Evolutionary conservation across 371 early-diverging fungal species (phyloP).

Genomic region (Mortierella polycephala): DNA sequence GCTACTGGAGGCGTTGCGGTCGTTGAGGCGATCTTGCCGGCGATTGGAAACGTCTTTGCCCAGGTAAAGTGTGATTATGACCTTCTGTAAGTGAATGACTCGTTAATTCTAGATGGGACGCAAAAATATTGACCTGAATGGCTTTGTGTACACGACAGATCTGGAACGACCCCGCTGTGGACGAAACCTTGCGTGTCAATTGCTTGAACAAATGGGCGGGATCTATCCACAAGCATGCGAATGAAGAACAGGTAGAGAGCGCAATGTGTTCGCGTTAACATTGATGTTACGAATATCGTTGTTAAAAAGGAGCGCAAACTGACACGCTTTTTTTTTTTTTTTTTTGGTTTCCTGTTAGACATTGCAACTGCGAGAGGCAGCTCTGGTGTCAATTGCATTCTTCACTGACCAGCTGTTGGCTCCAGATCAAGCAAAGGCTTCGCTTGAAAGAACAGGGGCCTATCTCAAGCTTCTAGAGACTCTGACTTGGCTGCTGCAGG

Average conservation of each 20-base stretch:
- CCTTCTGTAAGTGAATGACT: neutral
- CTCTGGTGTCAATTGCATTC: slow-evolving; percentile 60
- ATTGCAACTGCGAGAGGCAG: slow-evolving; percentile 68
- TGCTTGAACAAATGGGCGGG: slow-evolving; percentile 62
- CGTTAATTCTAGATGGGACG: neutral
- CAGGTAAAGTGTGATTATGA: slow-evolving; percentile 20
- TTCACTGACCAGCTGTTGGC: slow-evolving; percentile 58
- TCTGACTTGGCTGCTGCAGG: slow-evolving; percentile 61
- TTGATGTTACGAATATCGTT: too few species aligned
- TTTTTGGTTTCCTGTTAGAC: slow-evolving; percentile 48
- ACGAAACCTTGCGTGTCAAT: slow-evolving; percentile 35
- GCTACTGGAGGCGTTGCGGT: slow-evolving; percentile 51
- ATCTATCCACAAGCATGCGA: slow-evolving; percentile 60
- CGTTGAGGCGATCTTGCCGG: slow-evolving; percentile 50
- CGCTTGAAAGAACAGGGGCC: slow-evolving; percentile 41
- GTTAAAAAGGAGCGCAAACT: neutral
- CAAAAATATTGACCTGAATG: neutral
- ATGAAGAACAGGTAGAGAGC: slow-evolving; percentile 57
- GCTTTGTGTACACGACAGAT: slow-evolving; percentile 16
- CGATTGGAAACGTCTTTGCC: slow-evolving; percentile 47
- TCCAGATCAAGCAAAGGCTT: slow-evolving; percentile 34
- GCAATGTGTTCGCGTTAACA: too few species aligned
- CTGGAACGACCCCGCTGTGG: slow-evolving; percentile 35
- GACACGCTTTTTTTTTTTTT: neutral
- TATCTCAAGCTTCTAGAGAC: slow-evolving; percentile 40